These are phyloP conservation scores for Aspergillus haitiensis DNA, from an alignment of 495 filamentous ascomycete genomes.

Conservation along the genomic window DNA sequence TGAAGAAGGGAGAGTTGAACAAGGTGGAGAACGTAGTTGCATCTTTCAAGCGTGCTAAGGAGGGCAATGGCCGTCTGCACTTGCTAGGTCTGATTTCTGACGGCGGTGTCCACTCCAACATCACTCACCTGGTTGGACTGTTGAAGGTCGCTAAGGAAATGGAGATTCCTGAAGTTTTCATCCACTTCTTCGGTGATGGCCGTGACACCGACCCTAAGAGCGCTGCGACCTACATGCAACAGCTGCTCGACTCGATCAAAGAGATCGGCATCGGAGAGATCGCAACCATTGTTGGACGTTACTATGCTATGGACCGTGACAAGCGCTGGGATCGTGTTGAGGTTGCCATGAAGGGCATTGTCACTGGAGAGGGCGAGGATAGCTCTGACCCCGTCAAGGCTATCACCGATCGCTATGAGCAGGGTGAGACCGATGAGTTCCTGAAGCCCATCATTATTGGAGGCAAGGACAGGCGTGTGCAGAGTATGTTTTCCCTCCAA, in stretches of 20 bases:
- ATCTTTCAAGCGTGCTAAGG: slow-evolving; percentile 77
- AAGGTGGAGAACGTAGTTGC: slow-evolving; percentile 76
- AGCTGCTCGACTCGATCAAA: slow-evolving; percentile 71
- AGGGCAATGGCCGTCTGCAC: slow-evolving; percentile 88
- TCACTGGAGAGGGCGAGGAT: slow-evolving; percentile 81
- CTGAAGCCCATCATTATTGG: slow-evolving; percentile 95
- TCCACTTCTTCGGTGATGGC: slow-evolving; percentile 99
- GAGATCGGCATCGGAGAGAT: slow-evolving; percentile 85
- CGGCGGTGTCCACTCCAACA: slow-evolving; percentile 95
- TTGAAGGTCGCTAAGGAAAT: slow-evolving; percentile 85
- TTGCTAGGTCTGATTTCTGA: slow-evolving; percentile 87
- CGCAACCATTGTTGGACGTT: slow-evolving; percentile 92
- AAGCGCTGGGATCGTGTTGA: slow-evolving; percentile 98
- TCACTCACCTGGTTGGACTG: slow-evolving; percentile 84
- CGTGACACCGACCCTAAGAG: slow-evolving; percentile 97
- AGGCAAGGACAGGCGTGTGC: slow-evolving; percentile 77
- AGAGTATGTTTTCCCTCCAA: slow-evolving; percentile 54
- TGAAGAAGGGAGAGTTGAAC: slow-evolving; percentile 83
- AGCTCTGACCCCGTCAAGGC: slow-evolving; percentile 81
- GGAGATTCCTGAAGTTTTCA: slow-evolving; percentile 84
- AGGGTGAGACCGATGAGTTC: slow-evolving; percentile 94
- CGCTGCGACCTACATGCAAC: slow-evolving; percentile 78
- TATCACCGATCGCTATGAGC: slow-evolving; percentile 82
- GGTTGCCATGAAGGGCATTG: slow-evolving; percentile 81
- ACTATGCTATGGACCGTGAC: slow-evolving; percentile 99